A percentile compares a stretch with the other conserved stretches of the same genome.
Evolutionary conservation across 805 yeast species (phyloP).

Genomic region (Maudiozyma pseudohumilis): DNA sequence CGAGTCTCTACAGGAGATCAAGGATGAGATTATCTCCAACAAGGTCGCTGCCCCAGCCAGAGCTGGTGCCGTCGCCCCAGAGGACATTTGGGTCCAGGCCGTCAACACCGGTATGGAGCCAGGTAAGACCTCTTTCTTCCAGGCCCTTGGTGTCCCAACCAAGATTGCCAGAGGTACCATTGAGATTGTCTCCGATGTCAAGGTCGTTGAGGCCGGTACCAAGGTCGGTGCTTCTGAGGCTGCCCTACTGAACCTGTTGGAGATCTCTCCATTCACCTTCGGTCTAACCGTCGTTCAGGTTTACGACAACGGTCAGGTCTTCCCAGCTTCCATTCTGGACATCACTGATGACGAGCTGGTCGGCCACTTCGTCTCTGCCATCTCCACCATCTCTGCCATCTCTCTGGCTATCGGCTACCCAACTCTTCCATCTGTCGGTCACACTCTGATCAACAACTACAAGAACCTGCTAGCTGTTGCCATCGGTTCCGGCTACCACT

Average conservation of each 20-base stretch:
- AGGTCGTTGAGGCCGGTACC: constrained; percentile 77
- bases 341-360: constrained; percentile 96
- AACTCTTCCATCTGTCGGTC: constrained; percentile 98
- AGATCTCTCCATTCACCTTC: constrained; percentile 99
- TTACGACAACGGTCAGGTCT: constrained; percentile 96
- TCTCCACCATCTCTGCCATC: constrained; percentile 87
- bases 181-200: constrained; percentile 95
- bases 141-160: constrained; percentile 99
- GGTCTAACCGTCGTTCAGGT: constrained; percentile 96
- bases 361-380: constrained; percentile 83
- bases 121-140: constrained; percentile 99
- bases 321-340: constrained; percentile 94
- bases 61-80: constrained; percentile 99
- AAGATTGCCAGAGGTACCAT: constrained; percentile 99
- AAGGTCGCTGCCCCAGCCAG: constrained; percentile 99
- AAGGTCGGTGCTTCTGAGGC: constrained; percentile 99
- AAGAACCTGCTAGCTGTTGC: constrained; percentile 97
- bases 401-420: constrained; percentile 99
- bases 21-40: constrained; percentile 81
- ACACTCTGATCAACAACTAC: constrained; percentile 98
- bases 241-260: constrained; percentile 94
- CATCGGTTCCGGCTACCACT: constrained; percentile 96
- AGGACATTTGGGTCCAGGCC: constrained; percentile 95
- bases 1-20: constrained; percentile 81
- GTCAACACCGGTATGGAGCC: constrained; percentile 99